Percentiles rank a stretch among this genome's conserved stretches.
These are phyloP conservation scores for Penicillium griseofulvum DNA, from an alignment of 2,329 filamentous ascomycete genomes.

Conservation along the genomic window DNA sequence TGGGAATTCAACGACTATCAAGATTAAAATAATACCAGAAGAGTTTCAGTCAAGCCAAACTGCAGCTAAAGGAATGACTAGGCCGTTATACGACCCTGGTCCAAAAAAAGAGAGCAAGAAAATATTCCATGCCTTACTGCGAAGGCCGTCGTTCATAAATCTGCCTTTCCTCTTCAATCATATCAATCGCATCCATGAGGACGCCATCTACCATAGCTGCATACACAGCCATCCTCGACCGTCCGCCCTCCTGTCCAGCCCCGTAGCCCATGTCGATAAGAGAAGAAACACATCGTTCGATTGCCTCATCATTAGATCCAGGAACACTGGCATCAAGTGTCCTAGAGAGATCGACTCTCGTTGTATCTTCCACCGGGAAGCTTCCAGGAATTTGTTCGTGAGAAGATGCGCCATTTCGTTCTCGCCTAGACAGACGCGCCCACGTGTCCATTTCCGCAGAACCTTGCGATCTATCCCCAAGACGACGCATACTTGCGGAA, in stretches of 20 bases:
- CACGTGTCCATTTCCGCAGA: constrained; percentile 10
- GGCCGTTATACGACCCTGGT: background rate
- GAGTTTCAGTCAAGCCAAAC: background rate
- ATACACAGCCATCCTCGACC: constrained; percentile 43
- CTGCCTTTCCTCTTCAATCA: constrained; percentile 51
- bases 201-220: constrained; percentile 45
- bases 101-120: background rate
- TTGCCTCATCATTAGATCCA: constrained; percentile 6
- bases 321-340: background rate
- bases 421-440: constrained; percentile 21
- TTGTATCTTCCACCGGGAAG: constrained; percentile 22
- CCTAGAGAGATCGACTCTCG: background rate
- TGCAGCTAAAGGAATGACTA: constrained; percentile 1
- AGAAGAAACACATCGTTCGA: constrained; percentile 40
- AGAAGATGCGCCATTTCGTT: constrained; percentile 15
- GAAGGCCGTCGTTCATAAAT: constrained; percentile 35
- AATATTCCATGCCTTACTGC: constrained; percentile 2
- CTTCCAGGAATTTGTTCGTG: constrained; percentile 22
- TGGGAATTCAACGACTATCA: background rate
- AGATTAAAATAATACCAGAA: background rate
- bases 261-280: constrained; percentile 45
- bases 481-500: constrained; percentile 26
- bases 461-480: constrained; percentile 9
- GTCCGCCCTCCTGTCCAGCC: constrained; percentile 33
- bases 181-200: constrained; percentile 48